A percentile compares a stretch with the other conserved stretches of the same genome.
phyloP scores from a whole-genome alignment of 108 stramenopile species.

The Mayamaea pseudoterrestris region DNA sequence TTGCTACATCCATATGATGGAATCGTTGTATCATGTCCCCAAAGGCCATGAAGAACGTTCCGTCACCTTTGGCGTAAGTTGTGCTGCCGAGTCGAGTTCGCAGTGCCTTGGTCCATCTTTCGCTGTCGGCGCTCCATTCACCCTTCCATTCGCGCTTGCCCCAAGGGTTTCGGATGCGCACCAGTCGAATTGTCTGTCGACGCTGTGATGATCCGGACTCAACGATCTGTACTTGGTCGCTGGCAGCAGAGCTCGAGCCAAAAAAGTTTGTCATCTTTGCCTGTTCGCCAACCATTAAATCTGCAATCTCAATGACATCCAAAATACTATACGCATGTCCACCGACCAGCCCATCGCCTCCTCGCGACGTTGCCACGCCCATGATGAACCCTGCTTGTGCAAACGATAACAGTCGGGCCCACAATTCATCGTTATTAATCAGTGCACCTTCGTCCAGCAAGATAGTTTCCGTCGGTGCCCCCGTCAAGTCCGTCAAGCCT shows the following conservation, averaged over 20 bases:
- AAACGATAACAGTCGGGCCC: slow-evolving; percentile 40
- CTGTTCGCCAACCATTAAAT: slow-evolving; percentile 29
- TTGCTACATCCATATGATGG: slow-evolving; percentile 25
- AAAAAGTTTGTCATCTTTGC: slow-evolving; percentile 41
- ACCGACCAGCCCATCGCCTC: slow-evolving; percentile 68
- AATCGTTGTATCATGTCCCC: slow-evolving; percentile 21
- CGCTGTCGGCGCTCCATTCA: slow-evolving; percentile 27
- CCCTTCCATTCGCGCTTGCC: slow-evolving; percentile 78
- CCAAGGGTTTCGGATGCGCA: slow-evolving; percentile 74
- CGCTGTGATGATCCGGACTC: no score
- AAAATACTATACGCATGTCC: slow-evolving; percentile 92
- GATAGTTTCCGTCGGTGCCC: slow-evolving; percentile 35
- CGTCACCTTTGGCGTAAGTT: slow-evolving; percentile 17
- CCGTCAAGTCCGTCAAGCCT: slow-evolving; percentile 78
- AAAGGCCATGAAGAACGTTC: slow-evolving; percentile 25
- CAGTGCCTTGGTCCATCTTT: slow-evolving; percentile 17
- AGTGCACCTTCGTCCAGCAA: slow-evolving; percentile 4
- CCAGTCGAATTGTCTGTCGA: slow-evolving; percentile 40
- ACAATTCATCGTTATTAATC: slow-evolving; percentile 40
- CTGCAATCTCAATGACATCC: slow-evolving; percentile 69
- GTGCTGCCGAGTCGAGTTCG: slow-evolving; percentile 15
- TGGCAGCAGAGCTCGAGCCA: slow-evolving; percentile 19
- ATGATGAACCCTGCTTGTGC: slow-evolving; percentile 41
- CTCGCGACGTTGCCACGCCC: slow-evolving; percentile 57
- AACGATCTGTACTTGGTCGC: slow-evolving; percentile 29